Base-by-base conservation (phyloP, 495 filamentous ascomycete species). In the Penicillium arizonense region DNA sequence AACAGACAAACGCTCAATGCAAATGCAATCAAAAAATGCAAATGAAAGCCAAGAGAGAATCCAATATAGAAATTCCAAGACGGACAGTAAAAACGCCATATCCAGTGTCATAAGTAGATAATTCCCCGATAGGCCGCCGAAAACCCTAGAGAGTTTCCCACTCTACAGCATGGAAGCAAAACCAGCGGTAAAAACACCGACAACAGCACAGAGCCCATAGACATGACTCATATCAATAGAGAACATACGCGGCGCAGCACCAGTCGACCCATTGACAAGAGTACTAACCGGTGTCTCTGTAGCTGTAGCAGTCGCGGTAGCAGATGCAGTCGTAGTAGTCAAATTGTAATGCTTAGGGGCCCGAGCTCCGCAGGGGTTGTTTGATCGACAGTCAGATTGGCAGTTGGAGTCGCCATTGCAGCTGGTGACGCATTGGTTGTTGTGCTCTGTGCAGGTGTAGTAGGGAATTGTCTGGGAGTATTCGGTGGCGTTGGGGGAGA, bases 401-500 rank as follows among this genome's bases (percentile, higher is more conserved):
- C 90, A 96, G 33, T 56, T 30, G 52, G 79, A 82, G 67, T 88
- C 70, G 32, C 68, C 65, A 11, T 50, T 10, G 71, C 91, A 95
- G 47, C 57, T 70, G 7, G 55, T 60, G 3, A 88, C 86, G 63
- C 90, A 96, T 57, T 92, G 76, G 64, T 74, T 84, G 59, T 82
- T 85, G 70, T 79, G 81, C 65, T 87, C 79, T 12, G 80, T 82
- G 80, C 91, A 96, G 55, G 86, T 76, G 73, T 84, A 91, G 80
- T 87, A 96, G 7, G 91, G 89, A 26, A 96, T 80, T 5, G 91
- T 96, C 63, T 88, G 81, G 18, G 88, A 88, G 79, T 88, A 96
- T 66, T 96, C 79, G 58, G 87, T 81, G 20, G 88, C 70, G 65
- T 96, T 95, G 55, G 91, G 91, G 34, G 78, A 69, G 54, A 74